Evolutionary conservation across 768 basidiomycete genomes (phyloP).

Genomic region (Lentinula edodes): DNA sequence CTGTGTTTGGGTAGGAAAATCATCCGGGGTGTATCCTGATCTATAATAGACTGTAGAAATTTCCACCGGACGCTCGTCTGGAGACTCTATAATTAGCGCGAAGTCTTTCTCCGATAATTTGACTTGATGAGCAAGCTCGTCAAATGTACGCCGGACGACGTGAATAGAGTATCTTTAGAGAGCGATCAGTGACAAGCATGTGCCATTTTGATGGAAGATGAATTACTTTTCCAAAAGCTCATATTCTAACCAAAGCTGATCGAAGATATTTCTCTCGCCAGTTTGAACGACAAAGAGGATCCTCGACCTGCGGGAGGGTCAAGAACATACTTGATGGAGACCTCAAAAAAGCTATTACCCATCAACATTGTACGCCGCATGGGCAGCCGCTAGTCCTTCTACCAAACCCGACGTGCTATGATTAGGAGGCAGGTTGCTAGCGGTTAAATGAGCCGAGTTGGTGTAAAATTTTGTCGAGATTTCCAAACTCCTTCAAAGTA

Average conservation of each 20-base stretch:
- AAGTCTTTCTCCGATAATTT: constrained; percentile 43
- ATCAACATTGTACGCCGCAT: constrained; percentile 60
- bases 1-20: constrained; percentile 61
- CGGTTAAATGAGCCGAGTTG: constrained; percentile 44
- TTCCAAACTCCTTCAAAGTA: constrained; percentile 52
- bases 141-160: constrained; percentile 71
- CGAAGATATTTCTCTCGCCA: constrained; percentile 90
- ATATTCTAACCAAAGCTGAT: constrained; percentile 87
- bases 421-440: constrained; percentile 67
- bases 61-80: constrained; percentile 42
- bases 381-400: constrained; percentile 73
- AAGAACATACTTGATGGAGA: not conserved
- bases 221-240: constrained; percentile 73
- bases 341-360: constrained; percentile 31
- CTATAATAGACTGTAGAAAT: constrained; percentile 91
- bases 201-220: not conserved
- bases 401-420: constrained; percentile 65
- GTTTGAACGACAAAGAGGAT: constrained; percentile 89
- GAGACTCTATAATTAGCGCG: constrained; percentile 35
- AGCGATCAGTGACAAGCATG: not conserved
- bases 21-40: constrained; percentile 79
- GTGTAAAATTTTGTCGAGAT: constrained; percentile 64
- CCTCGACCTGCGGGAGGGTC: constrained; percentile 26
- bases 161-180: constrained; percentile 63
- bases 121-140: constrained; percentile 57